A percentile compares a stretch with the other conserved stretches of the same genome.
These are phyloP conservation scores for Medicago ruthenica DNA, from an alignment of 306 rosid genomes.

Conservation along the genomic window DNA sequence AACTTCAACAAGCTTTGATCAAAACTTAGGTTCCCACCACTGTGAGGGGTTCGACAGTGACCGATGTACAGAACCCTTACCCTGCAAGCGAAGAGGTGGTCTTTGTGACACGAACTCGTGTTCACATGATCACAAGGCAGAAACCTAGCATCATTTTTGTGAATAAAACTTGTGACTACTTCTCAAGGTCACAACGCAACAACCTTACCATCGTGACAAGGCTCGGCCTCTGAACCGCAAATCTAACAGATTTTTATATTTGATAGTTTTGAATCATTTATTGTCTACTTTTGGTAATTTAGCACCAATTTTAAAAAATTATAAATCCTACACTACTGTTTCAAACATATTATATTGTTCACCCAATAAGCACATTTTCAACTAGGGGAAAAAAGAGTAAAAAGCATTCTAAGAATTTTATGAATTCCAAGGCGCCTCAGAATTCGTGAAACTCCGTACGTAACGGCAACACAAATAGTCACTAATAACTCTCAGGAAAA, in stretches of 20 bases:
- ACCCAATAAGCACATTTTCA: background rate
- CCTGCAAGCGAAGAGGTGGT: background rate
- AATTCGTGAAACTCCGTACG: background rate
- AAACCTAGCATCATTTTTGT: background rate
- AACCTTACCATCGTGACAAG: slow-evolving; percentile 7
- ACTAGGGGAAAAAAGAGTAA: background rate
- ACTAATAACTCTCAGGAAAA: background rate
- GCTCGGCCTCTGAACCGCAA: background rate
- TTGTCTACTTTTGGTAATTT: background rate
- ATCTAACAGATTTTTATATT: background rate
- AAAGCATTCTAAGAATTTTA: background rate
- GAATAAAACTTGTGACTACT: background rate
- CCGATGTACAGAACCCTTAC: background rate
- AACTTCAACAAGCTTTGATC: too few relatives aligned
- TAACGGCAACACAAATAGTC: background rate
- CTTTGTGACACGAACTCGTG: background rate
- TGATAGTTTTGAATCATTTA: background rate
- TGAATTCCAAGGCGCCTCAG: background rate
- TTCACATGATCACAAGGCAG: background rate
- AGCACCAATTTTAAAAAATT: background rate
- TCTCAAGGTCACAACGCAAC: background rate
- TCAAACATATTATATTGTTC: background rate
- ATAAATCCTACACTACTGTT: background rate
- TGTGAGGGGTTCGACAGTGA: background rate
- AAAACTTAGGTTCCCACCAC: background rate